Evolutionary conservation across 2,329 filamentous ascomycete species (phyloP).

Genomic region (Penicillium nordicum): DNA sequence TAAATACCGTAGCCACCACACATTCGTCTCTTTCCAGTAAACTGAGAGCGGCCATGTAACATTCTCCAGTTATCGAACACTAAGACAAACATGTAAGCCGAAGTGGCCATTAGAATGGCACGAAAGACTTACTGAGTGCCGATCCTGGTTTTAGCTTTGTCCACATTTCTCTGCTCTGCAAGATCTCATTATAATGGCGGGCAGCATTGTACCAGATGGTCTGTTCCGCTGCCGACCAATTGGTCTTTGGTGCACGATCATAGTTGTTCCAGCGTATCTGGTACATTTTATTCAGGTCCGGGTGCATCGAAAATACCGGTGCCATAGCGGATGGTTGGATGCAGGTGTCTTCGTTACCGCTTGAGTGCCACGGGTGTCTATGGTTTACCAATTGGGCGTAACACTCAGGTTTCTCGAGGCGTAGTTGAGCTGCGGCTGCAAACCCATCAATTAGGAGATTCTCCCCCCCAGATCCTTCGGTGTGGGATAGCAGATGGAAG

Average conservation of each 20-base stretch:
- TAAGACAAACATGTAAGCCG: constrained; percentile 30
- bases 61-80: constrained; percentile 98
- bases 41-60: constrained; percentile 78
- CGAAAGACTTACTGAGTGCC: constrained; percentile 62
- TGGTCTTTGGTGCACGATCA: constrained; percentile 69
- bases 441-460: constrained; percentile 87
- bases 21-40: constrained; percentile 79
- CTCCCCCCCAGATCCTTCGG: constrained; percentile 61
- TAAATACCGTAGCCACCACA: constrained; percentile 85
- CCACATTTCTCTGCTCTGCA: constrained; percentile 72
- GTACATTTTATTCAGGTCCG: constrained; percentile 44
- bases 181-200: constrained; percentile 65
- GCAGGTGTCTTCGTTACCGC: constrained; percentile 77
- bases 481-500: constrained; percentile 86
- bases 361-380: constrained; percentile 73
- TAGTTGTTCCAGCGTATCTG: constrained; percentile 92
- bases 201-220: constrained; percentile 76
- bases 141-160: constrained; percentile 76
- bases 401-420: constrained; percentile 51
- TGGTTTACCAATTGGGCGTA: constrained; percentile 58
- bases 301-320: constrained; percentile 67
- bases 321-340: constrained; percentile 69
- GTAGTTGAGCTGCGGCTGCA: constrained; percentile 62
- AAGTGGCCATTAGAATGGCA: background rate
- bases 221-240: constrained; percentile 50